Conservation (phyloP, 257 asterid genomes). For the Buddleja alternifolia region DNA sequence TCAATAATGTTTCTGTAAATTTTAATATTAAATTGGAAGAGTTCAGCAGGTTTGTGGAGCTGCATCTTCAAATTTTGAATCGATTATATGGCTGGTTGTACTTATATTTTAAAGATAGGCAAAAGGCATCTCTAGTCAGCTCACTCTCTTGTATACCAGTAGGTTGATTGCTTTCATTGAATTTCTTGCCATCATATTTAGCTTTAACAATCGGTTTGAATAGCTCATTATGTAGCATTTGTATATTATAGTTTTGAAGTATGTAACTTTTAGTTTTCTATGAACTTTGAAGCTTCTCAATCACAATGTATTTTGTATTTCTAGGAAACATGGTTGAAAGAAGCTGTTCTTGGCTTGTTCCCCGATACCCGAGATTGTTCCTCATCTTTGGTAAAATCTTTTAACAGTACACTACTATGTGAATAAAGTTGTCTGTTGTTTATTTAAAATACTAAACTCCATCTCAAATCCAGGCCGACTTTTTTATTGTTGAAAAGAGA, state of each 20-base stretch:
- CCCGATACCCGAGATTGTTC: constrained; percentile 88
- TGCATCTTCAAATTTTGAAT: constrained; percentile 11
- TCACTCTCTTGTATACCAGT: constrained; percentile 13
- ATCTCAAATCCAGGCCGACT: constrained; percentile 57
- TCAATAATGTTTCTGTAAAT: not conserved
- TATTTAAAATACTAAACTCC: constrained; percentile 30
- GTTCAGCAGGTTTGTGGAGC: constrained; percentile 16
- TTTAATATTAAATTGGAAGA: constrained; percentile 2
- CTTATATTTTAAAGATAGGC: not conserved
- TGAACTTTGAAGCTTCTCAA: not conserved
- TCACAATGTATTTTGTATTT: constrained; percentile 31
- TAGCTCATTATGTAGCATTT: not conserved
- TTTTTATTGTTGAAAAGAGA: constrained; percentile 75
- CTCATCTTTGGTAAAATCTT: constrained; percentile 73
- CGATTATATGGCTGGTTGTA: not conserved
- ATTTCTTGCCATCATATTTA: constrained; percentile 7
- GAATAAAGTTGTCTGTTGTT: not conserved
- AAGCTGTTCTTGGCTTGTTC: constrained; percentile 78
- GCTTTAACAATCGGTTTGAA: not conserved
- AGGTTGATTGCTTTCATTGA: constrained; percentile 15
- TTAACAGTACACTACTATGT: constrained; percentile 17
- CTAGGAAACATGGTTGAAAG: constrained; percentile 92
- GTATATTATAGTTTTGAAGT: constrained; percentile 2
- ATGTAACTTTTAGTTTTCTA: not conserved
- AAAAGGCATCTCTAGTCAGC: not conserved